phyloP scores from a whole-genome alignment of 176 grass and related monocot genomes.

The Aegilops umbellulata region DNA sequence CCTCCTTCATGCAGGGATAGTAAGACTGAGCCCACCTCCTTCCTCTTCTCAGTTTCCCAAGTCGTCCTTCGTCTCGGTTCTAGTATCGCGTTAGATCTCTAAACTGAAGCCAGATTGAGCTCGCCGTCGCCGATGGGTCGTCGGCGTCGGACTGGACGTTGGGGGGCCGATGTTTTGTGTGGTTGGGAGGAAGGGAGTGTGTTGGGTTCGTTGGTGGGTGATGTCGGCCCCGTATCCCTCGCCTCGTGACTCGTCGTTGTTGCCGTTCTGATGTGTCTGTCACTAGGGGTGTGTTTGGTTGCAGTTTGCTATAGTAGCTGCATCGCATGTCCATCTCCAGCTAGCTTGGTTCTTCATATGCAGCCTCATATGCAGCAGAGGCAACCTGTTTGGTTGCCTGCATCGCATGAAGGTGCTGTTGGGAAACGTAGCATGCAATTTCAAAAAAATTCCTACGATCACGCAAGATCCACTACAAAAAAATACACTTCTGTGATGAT shows the following conservation, averaged over 20 bases:
- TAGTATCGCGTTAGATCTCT: neutral
- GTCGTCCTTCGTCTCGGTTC: neutral
- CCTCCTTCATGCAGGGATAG: constrained; percentile 67
- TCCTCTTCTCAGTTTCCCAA: neutral
- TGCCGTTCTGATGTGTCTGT: neutral
- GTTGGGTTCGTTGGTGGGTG: neutral
- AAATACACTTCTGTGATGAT: too few relatives aligned
- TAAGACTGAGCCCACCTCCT: neutral
- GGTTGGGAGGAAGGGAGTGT: neutral
- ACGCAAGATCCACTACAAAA: too few relatives aligned
- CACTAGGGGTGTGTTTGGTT: too few relatives aligned
- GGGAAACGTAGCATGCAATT: too few relatives aligned
- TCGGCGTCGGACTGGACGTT: neutral
- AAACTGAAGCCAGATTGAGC: neutral
- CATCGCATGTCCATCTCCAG: too few relatives aligned
- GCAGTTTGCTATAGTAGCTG: too few relatives aligned
- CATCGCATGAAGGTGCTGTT: too few relatives aligned
- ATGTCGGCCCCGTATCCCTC: neutral
- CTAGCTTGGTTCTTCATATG: too few relatives aligned
- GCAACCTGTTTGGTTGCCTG: too few relatives aligned
- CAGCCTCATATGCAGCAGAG: too few relatives aligned
- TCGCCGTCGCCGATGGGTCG: neutral
- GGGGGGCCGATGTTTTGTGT: neutral
- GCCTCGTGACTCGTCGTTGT: neutral
- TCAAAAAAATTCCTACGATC: too few relatives aligned